A percentile compares a stretch with the other conserved stretches of the same genome.
These are phyloP conservation scores for Peribolospora baueri DNA, from an alignment of 768 basidiomycete genomes.

Conservation along the genomic window DNA sequence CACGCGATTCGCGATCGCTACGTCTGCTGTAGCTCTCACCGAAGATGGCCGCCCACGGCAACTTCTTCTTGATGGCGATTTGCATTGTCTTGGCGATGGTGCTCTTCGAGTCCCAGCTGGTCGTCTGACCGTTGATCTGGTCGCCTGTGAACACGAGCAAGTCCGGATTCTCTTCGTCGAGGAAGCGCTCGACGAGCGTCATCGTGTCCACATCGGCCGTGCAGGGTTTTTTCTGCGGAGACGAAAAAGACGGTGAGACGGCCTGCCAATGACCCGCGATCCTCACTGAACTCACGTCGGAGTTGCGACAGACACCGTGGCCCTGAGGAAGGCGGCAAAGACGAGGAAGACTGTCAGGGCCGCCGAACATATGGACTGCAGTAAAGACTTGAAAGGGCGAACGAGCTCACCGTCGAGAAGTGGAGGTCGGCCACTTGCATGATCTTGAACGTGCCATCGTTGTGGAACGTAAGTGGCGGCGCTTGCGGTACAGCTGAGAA, in stretches of 20 bases:
- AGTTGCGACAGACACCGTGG: conserved; percentile 25
- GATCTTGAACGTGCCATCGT: conserved; percentile 63
- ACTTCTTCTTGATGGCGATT: conserved; percentile 43
- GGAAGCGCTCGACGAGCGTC: conserved; percentile 40
- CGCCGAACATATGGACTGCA: conserved; percentile 22
- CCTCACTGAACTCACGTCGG: neutral
- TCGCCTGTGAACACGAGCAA: conserved; percentile 81
- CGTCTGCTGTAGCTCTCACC: conserved; percentile 18
- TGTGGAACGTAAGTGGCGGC: conserved; percentile 57
- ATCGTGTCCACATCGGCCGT: conserved; percentile 52
- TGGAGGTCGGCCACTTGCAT: conserved; percentile 84
- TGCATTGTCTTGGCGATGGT: conserved; percentile 70
- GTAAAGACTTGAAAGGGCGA: no score
- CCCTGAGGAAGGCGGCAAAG: conserved; percentile 22
- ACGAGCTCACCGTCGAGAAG: conserved; percentile 27
- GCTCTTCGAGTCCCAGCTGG: conserved; percentile 67
- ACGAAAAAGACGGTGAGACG: no score
- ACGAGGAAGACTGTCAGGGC: conserved; percentile 13
- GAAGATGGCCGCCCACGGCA: conserved; percentile 80
- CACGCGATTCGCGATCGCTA: neutral
- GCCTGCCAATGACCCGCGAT: conserved; percentile 4
- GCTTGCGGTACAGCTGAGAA: conserved; percentile 39
- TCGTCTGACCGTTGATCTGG: conserved; percentile 73
- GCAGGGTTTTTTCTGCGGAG: neutral
- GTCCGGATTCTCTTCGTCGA: conserved; percentile 67